Percentiles rank a stretch among this genome's conserved stretches.
Conservation (phyloP, 2,329 filamentous ascomycete species). For the Kalmusia sp. region DNA sequence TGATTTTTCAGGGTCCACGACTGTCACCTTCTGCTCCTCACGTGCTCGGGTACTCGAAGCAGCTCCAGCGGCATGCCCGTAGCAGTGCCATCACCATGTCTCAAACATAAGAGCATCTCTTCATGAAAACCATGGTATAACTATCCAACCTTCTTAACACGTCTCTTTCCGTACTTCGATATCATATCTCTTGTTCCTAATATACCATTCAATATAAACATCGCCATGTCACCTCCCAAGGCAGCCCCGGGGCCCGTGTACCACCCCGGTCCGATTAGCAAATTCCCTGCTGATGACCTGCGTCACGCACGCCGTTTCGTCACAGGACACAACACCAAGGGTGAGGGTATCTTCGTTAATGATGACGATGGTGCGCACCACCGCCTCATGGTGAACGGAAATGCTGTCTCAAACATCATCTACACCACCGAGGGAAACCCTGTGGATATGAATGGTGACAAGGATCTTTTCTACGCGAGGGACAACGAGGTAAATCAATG, state of each 20-base stretch:
- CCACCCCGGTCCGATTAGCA: neutral
- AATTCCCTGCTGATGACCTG: slow-evolving; percentile 2
- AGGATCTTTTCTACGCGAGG: slow-evolving; percentile 2
- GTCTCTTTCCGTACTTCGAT: too few species aligned
- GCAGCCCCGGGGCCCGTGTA: neutral
- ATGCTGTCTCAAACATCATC: neutral
- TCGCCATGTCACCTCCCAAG: neutral
- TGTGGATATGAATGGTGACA: slow-evolving; percentile 8
- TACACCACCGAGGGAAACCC: slow-evolving; percentile 8
- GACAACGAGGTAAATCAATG: slow-evolving; percentile 44
- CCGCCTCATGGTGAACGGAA: neutral
- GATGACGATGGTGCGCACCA: slow-evolving; percentile 8
- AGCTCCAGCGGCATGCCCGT: too few species aligned
- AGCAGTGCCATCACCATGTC: too few species aligned
- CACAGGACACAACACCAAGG: slow-evolving; percentile 3
- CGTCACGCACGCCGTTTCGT: slow-evolving; percentile 7
- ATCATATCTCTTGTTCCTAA: too few species aligned
- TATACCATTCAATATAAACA: too few species aligned
- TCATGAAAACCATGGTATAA: too few species aligned
- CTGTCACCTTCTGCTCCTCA: too few species aligned
- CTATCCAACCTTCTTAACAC: too few species aligned
- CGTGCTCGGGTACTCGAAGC: too few species aligned
- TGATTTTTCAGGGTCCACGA: too few species aligned
- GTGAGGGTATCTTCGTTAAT: neutral
- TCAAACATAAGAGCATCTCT: too few species aligned